Evolutionary conservation across 371 early-diverging fungal genomes (phyloP).

Genomic region (Haplosporangium sp.): DNA sequence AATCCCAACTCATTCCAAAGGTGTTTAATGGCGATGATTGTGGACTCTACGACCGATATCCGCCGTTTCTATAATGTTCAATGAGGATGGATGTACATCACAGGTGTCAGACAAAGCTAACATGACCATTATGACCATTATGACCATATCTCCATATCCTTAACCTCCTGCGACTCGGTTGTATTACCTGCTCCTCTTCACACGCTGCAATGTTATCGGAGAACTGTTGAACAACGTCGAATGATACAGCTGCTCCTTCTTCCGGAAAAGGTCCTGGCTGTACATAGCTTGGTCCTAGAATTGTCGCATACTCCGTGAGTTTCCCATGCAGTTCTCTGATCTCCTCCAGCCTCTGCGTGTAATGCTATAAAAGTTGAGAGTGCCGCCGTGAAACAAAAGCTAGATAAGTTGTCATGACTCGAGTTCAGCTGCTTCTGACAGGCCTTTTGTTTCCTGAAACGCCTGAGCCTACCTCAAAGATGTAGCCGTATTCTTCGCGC

Average conservation of each 20-base stretch:
- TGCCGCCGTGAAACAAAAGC: too few relatives aligned
- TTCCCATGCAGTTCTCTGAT: conserved; percentile 27
- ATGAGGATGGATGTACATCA: not conserved
- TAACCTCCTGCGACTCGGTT: too few relatives aligned
- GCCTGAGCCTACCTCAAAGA: conserved; percentile 27
- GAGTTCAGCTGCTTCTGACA: not conserved
- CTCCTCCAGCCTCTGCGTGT: conserved; percentile 36
- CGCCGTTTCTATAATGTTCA: conserved; percentile 25
- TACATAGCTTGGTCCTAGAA: conserved; percentile 43
- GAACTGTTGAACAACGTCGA: conserved; percentile 36
- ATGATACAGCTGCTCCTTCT: conserved; percentile 36
- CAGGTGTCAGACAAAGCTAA: too few relatives aligned
- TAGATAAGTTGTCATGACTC: not conserved
- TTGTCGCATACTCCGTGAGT: conserved; percentile 13
- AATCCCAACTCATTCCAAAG: conserved; percentile 43
- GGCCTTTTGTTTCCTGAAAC: not conserved
- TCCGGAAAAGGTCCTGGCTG: conserved; percentile 46
- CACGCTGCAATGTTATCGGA: conserved; percentile 48
- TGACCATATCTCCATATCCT: not conserved
- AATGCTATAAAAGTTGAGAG: conserved; percentile 23
- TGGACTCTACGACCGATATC: conserved; percentile 13
- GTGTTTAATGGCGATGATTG: conserved; percentile 30
- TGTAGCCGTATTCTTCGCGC: conserved; percentile 29
- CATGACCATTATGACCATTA: too few relatives aligned
- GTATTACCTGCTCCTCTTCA: conserved; percentile 38